Percentiles rank a stretch among this genome's conserved stretches.
Conservation (phyloP, 139 green algal genomes). For the Zygnema circumcarinatum region DNA sequence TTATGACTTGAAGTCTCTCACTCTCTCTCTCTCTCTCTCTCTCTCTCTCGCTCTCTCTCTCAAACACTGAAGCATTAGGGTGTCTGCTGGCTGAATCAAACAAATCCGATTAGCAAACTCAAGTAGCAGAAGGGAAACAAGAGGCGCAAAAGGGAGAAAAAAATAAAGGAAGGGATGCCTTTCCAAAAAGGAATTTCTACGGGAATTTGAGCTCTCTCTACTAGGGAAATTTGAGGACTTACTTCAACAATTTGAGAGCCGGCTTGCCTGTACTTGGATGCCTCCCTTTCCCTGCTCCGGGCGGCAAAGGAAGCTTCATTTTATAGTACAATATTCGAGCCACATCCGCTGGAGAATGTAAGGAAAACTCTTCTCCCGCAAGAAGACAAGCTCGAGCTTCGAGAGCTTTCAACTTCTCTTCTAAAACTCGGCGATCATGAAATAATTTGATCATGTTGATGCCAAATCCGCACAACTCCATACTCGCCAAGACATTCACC, state of each 20-base stretch:
- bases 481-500: conserved; percentile 37
- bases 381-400: conserved; percentile 21
- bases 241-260: conserved; percentile 47
- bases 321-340: conserved; percentile 30
- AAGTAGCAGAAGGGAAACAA: too few relatives aligned
- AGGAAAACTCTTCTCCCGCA: conserved; percentile 28
- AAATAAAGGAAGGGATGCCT: too few relatives aligned
- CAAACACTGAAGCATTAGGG: too few relatives aligned
- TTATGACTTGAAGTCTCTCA: too few relatives aligned
- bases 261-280: conserved; percentile 37
- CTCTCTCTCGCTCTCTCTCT: too few relatives aligned
- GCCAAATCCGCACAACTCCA: conserved; percentile 44
- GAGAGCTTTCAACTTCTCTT: conserved; percentile 16
- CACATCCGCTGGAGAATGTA: conserved; percentile 22
- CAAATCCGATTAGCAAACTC: too few relatives aligned
- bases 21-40: too few relatives aligned
- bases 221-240: too few relatives aligned
- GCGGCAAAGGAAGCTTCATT: conserved; percentile 35
- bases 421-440: background rate
- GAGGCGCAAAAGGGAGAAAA: too few relatives aligned
- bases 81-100: too few relatives aligned
- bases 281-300: background rate
- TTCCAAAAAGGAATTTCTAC: too few relatives aligned
- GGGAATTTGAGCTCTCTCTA: too few relatives aligned
- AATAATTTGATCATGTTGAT: conserved; percentile 31